Conservation (phyloP, 2,329 filamentous ascomycete species). For the Colletotrichum falcatum region DNA sequence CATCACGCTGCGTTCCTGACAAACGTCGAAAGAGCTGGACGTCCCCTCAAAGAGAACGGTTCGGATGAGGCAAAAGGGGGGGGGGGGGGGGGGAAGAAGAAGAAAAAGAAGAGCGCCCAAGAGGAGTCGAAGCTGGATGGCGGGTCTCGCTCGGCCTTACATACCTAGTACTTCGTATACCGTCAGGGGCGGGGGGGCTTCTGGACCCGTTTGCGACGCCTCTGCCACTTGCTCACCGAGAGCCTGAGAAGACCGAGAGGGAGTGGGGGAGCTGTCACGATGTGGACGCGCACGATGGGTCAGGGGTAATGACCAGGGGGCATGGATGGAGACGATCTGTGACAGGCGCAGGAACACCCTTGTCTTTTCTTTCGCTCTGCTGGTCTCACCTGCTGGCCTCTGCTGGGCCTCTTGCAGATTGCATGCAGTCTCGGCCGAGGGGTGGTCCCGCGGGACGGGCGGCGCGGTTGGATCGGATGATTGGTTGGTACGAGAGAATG, state of each 20-base stretch:
- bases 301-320: constrained; percentile 14
- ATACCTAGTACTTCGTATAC: no score
- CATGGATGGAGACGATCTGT: constrained; percentile 16
- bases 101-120: neutral
- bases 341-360: constrained; percentile 19
- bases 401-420: neutral
- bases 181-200: neutral
- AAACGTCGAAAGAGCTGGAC: neutral
- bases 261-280: constrained; percentile 8
- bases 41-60: neutral
- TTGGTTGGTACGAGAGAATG: constrained; percentile 11
- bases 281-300: constrained; percentile 20
- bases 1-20: neutral
- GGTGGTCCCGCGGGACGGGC: constrained; percentile 15
- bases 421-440: constrained; percentile 16
- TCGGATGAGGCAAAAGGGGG: constrained; percentile 2
- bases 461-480: neutral
- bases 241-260: neutral
- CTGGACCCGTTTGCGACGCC: neutral
- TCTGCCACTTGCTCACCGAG: neutral
- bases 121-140: constrained; percentile 6
- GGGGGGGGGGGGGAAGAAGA: neutral
- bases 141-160: constrained; percentile 30
- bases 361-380: neutral
- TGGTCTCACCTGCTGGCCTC: neutral